phyloP scores from a whole-genome alignment of 2,329 filamentous ascomycete genomes.

The Penicillium sp. region DNA sequence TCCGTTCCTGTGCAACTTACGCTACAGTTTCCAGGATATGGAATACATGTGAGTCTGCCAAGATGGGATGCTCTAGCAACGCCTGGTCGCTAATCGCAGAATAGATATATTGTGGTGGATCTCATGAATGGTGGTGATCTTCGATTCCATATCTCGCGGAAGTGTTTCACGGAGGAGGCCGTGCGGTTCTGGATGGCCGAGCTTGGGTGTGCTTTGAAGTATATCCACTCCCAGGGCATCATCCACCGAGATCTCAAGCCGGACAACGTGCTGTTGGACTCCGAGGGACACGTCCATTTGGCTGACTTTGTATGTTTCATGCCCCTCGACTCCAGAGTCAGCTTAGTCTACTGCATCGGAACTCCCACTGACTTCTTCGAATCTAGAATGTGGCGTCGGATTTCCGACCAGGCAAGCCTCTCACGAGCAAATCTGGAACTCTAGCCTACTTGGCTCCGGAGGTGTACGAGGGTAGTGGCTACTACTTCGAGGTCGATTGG shows the following conservation, averaged over 20 bases:
- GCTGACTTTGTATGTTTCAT: constrained; percentile 82
- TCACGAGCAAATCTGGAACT: constrained; percentile 96
- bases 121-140: constrained; percentile 97
- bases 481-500: constrained; percentile 92
- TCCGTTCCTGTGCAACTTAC: constrained; percentile 95
- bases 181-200: constrained; percentile 97
- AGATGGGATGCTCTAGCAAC: neutral
- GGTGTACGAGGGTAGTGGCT: constrained; percentile 88
- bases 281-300: constrained; percentile 91
- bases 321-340: neutral
- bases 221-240: constrained; percentile 83
- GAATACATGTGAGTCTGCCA: constrained; percentile 85
- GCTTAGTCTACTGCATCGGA: neutral
- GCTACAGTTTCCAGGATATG: constrained; percentile 98
- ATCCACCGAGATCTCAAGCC: constrained; percentile 92
- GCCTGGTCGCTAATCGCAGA: constrained; percentile 27
- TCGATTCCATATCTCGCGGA: constrained; percentile 95
- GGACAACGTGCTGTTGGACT: constrained; percentile 86
- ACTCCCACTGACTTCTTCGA: constrained; percentile 5
- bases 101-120: constrained; percentile 88
- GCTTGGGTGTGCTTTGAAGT: constrained; percentile 85
- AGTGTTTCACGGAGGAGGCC: constrained; percentile 96
- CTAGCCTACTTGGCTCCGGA: constrained; percentile 94
- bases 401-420: constrained; percentile 75
- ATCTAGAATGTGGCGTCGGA: constrained; percentile 92